Percentiles rank a stretch among this genome's conserved stretches.
phyloP scores from a whole-genome alignment of 139 green algal species.

The Nannochloris sp. region DNA sequence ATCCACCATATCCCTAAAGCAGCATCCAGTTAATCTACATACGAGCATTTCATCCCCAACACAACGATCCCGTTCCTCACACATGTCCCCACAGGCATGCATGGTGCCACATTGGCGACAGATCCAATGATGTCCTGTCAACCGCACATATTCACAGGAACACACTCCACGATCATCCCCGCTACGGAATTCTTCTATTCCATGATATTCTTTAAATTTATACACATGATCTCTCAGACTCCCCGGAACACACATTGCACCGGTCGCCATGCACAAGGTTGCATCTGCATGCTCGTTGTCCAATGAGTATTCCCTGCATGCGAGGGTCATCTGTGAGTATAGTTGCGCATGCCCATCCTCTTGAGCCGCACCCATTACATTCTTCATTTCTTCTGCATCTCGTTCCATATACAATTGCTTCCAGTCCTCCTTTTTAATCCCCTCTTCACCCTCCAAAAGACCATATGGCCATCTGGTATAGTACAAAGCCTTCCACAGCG shows the following conservation, averaged over 20 bases:
- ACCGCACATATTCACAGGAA: neutral
- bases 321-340: slow-evolving; percentile 16
- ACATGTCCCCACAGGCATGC: slow-evolving; percentile 20
- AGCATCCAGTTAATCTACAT: slow-evolving; percentile 19
- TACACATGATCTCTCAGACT: neutral
- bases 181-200: neutral
- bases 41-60: slow-evolving; percentile 2
- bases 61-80: slow-evolving; percentile 1
- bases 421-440: slow-evolving; percentile 1
- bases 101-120: slow-evolving; percentile 7
- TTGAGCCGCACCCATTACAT: neutral
- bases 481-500: slow-evolving; percentile 35
- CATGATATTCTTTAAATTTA: neutral
- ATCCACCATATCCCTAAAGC: neutral
- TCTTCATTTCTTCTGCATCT: slow-evolving; percentile 5
- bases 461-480: slow-evolving; percentile 13
- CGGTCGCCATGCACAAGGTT: slow-evolving; percentile 4
- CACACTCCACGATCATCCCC: neutral
- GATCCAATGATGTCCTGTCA: slow-evolving; percentile 1
- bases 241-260: neutral
- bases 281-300: neutral
- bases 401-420: slow-evolving; percentile 19
- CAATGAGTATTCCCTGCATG: slow-evolving; percentile 13
- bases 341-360: slow-evolving; percentile 7
- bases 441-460: slow-evolving; percentile 6